A percentile compares a stretch with the other conserved stretches of the same genome.
Evolutionary conservation across 371 early-diverging fungal species (phyloP).

Genomic region (Mortierella sp.): DNA sequence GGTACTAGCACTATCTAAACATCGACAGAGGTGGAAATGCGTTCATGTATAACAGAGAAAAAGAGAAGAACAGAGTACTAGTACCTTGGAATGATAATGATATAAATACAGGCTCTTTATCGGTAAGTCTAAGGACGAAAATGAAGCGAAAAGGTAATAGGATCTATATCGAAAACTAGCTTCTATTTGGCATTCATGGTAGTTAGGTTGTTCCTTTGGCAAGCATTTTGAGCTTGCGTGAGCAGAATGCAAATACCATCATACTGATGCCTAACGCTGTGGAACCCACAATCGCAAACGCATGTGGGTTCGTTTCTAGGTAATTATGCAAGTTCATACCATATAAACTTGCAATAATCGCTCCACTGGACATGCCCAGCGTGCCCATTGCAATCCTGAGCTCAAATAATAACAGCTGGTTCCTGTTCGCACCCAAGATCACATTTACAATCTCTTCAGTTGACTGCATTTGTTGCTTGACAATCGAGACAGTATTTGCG

Average conservation of each 20-base stretch:
- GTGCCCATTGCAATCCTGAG: constrained; percentile 83
- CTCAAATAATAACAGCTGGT: constrained; percentile 85
- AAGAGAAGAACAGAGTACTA: neutral
- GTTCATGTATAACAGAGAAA: neutral
- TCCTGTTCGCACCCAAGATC: constrained; percentile 84
- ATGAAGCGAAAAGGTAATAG: neutral
- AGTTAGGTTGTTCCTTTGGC: constrained; percentile 28
- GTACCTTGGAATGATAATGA: neutral
- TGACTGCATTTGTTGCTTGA: constrained; percentile 79
- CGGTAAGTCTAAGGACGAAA: neutral
- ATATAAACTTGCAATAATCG: constrained; percentile 76
- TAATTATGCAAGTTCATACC: constrained; percentile 89
- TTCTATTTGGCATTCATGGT: neutral
- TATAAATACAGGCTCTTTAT: constrained; percentile 14
- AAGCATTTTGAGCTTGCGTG: constrained; percentile 24
- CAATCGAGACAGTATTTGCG: constrained; percentile 70
- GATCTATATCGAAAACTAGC: neutral
- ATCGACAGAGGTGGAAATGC: too few species aligned
- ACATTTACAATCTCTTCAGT: constrained; percentile 90
- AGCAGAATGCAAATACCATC: constrained; percentile 27
- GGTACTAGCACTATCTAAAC: too few species aligned
- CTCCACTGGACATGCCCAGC: constrained; percentile 78
- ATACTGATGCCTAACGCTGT: constrained; percentile 53
- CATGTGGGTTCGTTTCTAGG: constrained; percentile 75
- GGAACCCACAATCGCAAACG: constrained; percentile 72